These are phyloP conservation scores for Thymus mandschuricus DNA, from an alignment of 257 asterid genomes.

Conservation along the genomic window DNA sequence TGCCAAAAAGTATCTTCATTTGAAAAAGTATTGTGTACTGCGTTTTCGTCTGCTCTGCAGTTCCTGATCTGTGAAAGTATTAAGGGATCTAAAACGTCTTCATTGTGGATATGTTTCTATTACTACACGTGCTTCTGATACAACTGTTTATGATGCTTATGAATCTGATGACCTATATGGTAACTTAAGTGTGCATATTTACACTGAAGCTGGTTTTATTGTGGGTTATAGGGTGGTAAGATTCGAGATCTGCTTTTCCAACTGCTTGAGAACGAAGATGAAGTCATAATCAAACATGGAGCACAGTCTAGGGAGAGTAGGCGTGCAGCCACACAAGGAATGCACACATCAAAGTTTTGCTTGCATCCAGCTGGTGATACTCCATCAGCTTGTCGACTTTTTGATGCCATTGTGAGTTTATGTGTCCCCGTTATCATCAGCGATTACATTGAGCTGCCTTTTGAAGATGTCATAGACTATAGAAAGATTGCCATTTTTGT, in stretches of 20 bases:
- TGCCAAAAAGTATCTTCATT: not conserved
- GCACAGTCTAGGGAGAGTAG: conserved; percentile 97
- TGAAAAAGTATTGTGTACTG: not conserved
- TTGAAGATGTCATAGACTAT: conserved; percentile 91
- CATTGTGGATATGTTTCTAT: conserved; percentile 1
- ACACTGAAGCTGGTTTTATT: conserved; percentile 16
- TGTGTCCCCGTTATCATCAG: conserved; percentile 95
- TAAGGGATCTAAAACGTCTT: not conserved
- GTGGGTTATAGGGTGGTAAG: conserved; percentile 77
- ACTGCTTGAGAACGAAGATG: conserved; percentile 81
- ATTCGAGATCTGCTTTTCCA: conserved; percentile 89
- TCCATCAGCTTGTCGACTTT: conserved; percentile 98
- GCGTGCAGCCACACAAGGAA: conserved; percentile 86
- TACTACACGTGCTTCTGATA: conserved; percentile 12
- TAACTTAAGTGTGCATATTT: conserved; percentile 22
- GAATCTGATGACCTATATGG: not conserved
- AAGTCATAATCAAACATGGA: conserved; percentile 81
- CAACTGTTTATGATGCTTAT: not conserved
- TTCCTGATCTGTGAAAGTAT: not conserved
- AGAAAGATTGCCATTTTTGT: conserved; percentile 84
- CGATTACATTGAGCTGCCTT: conserved; percentile 90
- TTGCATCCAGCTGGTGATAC: conserved; percentile 99
- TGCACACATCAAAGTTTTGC: conserved; percentile 92
- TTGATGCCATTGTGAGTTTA: conserved; percentile 95
- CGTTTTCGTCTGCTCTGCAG: not conserved